Evolutionary conservation across 2,329 filamentous ascomycete species (phyloP), one percentile per base, ranked within the genome.

Genomic region (Xylaria sp.): DNA sequence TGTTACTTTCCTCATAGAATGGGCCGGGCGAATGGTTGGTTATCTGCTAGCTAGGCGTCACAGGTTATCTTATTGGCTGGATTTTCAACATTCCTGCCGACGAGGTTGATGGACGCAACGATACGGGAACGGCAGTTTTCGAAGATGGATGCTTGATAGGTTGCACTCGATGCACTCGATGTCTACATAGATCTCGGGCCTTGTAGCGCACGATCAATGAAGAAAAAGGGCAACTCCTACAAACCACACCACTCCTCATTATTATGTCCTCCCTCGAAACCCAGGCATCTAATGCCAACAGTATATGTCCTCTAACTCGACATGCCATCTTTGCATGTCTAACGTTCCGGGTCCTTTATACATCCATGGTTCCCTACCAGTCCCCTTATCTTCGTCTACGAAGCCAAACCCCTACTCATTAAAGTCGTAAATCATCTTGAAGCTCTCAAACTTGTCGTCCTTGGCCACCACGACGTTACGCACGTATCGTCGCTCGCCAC

Each of bases 401-500:
- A 34, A 25, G 32, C 30, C 23, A 28, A 28, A 13, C 30, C 28
- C 5, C 43, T 53, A 71, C 67, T 76, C 74, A 0, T 70, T 55
- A 20, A 80, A 89, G 76, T 90, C 86, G 74, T 89, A 90, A 43
- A 89, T 81, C 72, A 90, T 80, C 74, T 83, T 81, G 65, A 88
- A 80, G 73, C 82, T 80, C 39, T 82, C 82, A 41, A 68, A 74
- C 71, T 81, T 82, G 80, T 87, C 76, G 2, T 73, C 75, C 23
- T 81, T 81, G 34, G 87, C 81, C 0, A 89, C 78, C 13, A 88
- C 78, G 8, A 89, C 78, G 71, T 88, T 85, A 61, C 88, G 79
- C 59, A 80, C 81, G 72, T 90, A 83, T 70, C 83, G 80, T 69
- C 88, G 78, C 81, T 84, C 80, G 13, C 84, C 86, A 8, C 85